A percentile compares a stretch with the other conserved stretches of the same genome.
Conservation (phyloP, 2,329 filamentous ascomycete species). For the Colletotrichum sp. region DNA sequence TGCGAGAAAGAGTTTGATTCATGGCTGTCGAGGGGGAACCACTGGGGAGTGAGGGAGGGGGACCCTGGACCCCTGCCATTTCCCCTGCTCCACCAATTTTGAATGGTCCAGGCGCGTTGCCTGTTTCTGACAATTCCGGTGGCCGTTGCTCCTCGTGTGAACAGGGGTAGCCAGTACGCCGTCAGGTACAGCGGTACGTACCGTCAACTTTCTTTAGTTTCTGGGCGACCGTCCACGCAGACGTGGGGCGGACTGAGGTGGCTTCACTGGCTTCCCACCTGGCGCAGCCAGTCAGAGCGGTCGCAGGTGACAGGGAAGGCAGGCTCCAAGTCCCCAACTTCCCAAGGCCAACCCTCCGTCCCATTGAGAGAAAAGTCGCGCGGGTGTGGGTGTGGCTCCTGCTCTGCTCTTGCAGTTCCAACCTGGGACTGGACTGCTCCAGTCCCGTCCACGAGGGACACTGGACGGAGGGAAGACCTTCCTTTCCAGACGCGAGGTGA, state of each 20-base stretch:
- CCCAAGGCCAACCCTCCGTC: background rate
- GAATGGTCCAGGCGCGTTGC: constrained; percentile 13
- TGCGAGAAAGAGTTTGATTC: constrained; percentile 1
- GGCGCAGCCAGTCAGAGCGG: constrained; percentile 2
- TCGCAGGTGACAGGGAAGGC: background rate
- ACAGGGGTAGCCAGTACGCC: constrained; percentile 10
- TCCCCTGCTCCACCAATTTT: constrained; percentile 13
- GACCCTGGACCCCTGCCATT: background rate
- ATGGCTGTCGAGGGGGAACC: background rate
- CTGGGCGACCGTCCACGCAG: background rate
- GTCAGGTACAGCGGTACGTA: constrained; percentile 11
- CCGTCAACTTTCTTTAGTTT: background rate
- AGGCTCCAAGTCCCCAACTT: background rate
- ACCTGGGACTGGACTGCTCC: background rate
- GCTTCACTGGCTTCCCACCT: background rate
- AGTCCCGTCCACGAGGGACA: background rate
- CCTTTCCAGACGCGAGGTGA: background rate
- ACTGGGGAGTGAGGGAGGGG: background rate
- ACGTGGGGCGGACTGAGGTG: background rate
- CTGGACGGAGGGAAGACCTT: background rate
- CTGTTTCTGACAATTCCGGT: constrained; percentile 18
- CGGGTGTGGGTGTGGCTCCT: background rate
- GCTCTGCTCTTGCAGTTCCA: background rate
- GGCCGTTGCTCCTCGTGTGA: constrained; percentile 7
- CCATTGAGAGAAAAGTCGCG: constrained; percentile 6